Percentiles rank a stretch among this genome's conserved stretches.
Evolutionary conservation across 257 asterid genomes (phyloP).

Genomic region (Knoxia roxburghii): DNA sequence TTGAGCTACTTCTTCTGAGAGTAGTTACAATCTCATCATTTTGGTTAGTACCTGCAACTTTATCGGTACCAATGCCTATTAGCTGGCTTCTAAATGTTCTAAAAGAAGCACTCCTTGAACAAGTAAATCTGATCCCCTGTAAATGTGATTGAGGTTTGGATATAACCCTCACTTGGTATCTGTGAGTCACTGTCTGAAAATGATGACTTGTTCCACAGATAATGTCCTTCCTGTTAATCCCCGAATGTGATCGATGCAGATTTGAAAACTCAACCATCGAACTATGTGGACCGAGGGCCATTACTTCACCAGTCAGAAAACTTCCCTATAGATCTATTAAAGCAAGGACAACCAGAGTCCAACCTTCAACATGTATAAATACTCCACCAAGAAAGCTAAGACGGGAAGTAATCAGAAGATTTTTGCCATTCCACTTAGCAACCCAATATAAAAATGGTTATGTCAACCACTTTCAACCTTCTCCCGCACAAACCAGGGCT

Average conservation of each 20-base stretch:
- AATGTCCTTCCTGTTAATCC: slow-evolving; percentile 30
- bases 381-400: not conserved
- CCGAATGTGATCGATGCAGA: slow-evolving; percentile 24
- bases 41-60: slow-evolving; percentile 22
- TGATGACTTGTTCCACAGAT: slow-evolving; percentile 15
- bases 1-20: slow-evolving; percentile 21
- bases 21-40: slow-evolving; percentile 25
- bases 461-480: not conserved
- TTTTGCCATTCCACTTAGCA: not conserved
- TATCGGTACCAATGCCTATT: slow-evolving; percentile 35
- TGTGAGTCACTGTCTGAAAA: slow-evolving; percentile 19
- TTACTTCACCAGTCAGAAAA: not conserved
- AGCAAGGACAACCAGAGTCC: not conserved
- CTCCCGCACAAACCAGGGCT: not conserved
- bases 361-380: not conserved
- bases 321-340: slow-evolving; percentile 14
- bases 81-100: slow-evolving; percentile 34
- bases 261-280: slow-evolving; percentile 32
- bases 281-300: slow-evolving; percentile 31
- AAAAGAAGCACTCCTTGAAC: slow-evolving; percentile 20
- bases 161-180: slow-evolving; percentile 19
- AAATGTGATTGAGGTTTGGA: slow-evolving; percentile 19
- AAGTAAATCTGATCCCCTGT: slow-evolving; percentile 22
- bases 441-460: not conserved
- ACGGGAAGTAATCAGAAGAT: not conserved